phyloP scores from a whole-genome alignment of 2,329 filamentous ascomycete species.

The Aspergillus sp. region DNA sequence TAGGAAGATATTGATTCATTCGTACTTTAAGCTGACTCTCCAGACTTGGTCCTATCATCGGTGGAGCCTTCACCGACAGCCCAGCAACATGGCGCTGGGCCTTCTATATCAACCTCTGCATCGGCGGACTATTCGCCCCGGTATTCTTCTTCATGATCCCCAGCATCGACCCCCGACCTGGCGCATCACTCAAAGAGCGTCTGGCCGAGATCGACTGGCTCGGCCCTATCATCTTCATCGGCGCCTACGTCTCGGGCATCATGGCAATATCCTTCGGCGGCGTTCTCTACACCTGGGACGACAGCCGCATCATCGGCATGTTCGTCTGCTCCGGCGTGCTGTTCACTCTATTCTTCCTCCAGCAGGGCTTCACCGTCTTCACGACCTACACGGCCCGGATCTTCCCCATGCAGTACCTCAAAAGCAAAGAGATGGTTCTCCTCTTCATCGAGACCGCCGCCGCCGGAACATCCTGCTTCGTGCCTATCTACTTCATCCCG shows the following conservation, averaged over 20 bases:
- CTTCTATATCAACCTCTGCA: neutral
- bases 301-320: conserved; percentile 20
- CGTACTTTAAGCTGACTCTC: neutral
- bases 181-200: conserved; percentile 20
- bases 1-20: too few species aligned
- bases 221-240: conserved; percentile 47
- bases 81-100: conserved; percentile 2
- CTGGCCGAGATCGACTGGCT: conserved; percentile 44
- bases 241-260: conserved; percentile 41
- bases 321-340: conserved; percentile 49
- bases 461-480: conserved; percentile 35
- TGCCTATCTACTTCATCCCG: conserved; percentile 53
- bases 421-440: conserved; percentile 35
- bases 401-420: conserved; percentile 51
- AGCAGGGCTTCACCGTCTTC: conserved; percentile 36
- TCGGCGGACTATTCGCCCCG: conserved; percentile 43
- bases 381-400: conserved; percentile 46
- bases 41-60: conserved; percentile 30
- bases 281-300: conserved; percentile 48
- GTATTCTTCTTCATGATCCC: conserved; percentile 47
- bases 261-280: conserved; percentile 56
- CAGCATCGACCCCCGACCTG: conserved; percentile 23
- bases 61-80: conserved; percentile 11
- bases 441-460: conserved; percentile 45
- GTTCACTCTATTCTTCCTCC: conserved; percentile 44